phyloP scores from a whole-genome alignment of 2,329 filamentous ascomycete genomes.

The Arachnomyces sp. region DNA sequence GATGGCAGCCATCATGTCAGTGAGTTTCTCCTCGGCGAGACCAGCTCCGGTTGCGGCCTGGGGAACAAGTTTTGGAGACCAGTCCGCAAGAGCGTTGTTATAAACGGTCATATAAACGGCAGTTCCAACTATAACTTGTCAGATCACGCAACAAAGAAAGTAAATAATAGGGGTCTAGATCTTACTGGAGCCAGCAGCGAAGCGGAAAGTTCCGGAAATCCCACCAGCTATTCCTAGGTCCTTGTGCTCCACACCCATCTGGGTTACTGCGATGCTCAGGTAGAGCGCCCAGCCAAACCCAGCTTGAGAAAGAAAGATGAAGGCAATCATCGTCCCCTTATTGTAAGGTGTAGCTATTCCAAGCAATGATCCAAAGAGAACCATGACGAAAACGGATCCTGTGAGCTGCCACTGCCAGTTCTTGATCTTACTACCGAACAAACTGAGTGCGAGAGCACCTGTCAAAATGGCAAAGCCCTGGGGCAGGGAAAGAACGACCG shows the following conservation, averaged over 20 bases:
- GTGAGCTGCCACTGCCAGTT: conserved; percentile 44
- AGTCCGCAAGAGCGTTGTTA: conserved; percentile 28
- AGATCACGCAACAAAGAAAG: background rate
- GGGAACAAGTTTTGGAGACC: conserved; percentile 26
- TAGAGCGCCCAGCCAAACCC: conserved; percentile 45
- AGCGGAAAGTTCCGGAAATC: conserved; percentile 37
- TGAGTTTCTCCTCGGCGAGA: conserved; percentile 22
- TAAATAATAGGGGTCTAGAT: background rate
- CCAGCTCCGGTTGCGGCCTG: conserved; percentile 29
- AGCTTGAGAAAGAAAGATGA: conserved; percentile 39
- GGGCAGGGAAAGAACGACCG: conserved; percentile 34
- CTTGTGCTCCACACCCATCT: conserved; percentile 44
- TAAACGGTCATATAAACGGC: conserved; percentile 38
- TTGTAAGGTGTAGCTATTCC: conserved; percentile 37
- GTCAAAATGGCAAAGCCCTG: conserved; percentile 40
- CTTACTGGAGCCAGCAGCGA: conserved; percentile 33
- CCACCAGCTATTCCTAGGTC: conserved; percentile 42
- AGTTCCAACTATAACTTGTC: conserved; percentile 25
- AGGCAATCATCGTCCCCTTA: conserved; percentile 41
- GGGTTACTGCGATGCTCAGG: conserved; percentile 42
- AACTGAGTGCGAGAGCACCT: conserved; percentile 36
- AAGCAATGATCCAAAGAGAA: conserved; percentile 40
- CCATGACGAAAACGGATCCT: conserved; percentile 39
- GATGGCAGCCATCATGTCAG: conserved; percentile 24
- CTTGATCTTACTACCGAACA: conserved; percentile 36